Conservation (phyloP, 306 rosid genomes). For the Trichosanthes cucumerina region DNA sequence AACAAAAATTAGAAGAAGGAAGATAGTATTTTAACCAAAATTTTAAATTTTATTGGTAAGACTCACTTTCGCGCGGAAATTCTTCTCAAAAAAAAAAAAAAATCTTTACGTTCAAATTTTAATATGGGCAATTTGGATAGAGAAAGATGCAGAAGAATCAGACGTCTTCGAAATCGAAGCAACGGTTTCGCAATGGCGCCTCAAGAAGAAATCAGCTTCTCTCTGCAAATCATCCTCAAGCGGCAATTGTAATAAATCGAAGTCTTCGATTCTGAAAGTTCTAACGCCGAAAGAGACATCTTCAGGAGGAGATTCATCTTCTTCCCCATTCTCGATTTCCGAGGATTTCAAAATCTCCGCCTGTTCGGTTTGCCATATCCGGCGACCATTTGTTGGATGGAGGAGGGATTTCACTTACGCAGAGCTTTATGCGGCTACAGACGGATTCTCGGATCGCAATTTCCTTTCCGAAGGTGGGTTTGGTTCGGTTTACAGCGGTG, state of each 20-base stretch:
- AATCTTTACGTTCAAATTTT: neutral
- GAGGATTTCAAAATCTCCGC: constrained; percentile 26
- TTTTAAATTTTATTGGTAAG: neutral
- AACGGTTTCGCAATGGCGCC: neutral
- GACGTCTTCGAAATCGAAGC: neutral
- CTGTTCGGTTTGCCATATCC: constrained; percentile 50
- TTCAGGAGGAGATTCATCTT: neutral
- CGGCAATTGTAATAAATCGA: neutral
- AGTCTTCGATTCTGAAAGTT: neutral
- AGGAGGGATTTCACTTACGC: constrained; percentile 49
- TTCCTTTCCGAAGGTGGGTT: constrained; percentile 84
- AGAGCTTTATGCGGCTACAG: constrained; percentile 48
- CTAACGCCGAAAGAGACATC: neutral
- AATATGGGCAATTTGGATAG: neutral
- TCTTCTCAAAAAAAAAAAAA: neutral
- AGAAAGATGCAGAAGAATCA: neutral
- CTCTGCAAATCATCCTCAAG: constrained; percentile 6
- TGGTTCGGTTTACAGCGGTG: constrained; percentile 62
- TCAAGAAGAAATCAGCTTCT: neutral
- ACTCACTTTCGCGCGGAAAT: neutral
- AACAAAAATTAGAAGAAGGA: too few relatives aligned
- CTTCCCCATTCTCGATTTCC: constrained; percentile 9
- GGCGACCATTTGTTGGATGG: constrained; percentile 41
- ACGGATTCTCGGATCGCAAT: constrained; percentile 40
- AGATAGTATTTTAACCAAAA: too few relatives aligned